These are phyloP conservation scores for Dryadomyces quercivorus DNA, from an alignment of 2,329 filamentous ascomycete genomes.

Conservation along the genomic window DNA sequence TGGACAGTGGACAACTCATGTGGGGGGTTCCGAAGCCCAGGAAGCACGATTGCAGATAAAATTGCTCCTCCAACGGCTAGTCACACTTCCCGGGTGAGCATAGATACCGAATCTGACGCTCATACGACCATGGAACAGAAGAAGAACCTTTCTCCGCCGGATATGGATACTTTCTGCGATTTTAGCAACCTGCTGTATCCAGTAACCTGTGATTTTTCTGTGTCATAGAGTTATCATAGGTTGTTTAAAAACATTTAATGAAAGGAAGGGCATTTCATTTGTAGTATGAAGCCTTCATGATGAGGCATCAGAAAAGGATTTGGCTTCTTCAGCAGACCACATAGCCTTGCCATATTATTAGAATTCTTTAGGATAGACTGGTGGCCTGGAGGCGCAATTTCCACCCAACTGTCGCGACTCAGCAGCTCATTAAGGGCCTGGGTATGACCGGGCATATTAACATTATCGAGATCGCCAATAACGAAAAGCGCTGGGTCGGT, in stretches of 20 bases:
- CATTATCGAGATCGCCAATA: slow-evolving; percentile 19
- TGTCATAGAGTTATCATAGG: background rate
- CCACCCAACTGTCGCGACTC: slow-evolving; percentile 17
- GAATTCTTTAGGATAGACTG: slow-evolving; percentile 10
- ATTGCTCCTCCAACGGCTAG: too few species aligned
- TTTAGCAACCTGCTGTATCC: slow-evolving; percentile 16
- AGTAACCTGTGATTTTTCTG: slow-evolving; percentile 14
- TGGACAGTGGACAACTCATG: background rate
- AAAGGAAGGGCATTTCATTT: background rate
- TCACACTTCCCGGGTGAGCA: background rate
- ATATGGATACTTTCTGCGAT: slow-evolving; percentile 6
- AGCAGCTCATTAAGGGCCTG: slow-evolving; percentile 17
- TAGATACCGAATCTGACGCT: background rate
- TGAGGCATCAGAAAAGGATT: background rate
- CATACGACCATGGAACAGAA: background rate
- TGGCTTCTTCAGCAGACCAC: slow-evolving; percentile 1
- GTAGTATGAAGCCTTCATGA: background rate
- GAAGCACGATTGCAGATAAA: too few species aligned
- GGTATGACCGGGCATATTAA: slow-evolving; percentile 17
- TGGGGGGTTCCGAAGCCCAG: too few species aligned
- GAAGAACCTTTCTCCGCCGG: slow-evolving; percentile 6
- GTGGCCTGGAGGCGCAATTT: slow-evolving; percentile 9
- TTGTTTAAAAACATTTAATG: background rate
- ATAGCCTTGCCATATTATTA: background rate
- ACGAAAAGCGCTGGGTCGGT: slow-evolving; percentile 18